Evolutionary conservation across 2,329 filamentous ascomycete genomes (phyloP), one percentile per base, ranked within the genome.

Genomic region (Talaromyces sp.): DNA sequence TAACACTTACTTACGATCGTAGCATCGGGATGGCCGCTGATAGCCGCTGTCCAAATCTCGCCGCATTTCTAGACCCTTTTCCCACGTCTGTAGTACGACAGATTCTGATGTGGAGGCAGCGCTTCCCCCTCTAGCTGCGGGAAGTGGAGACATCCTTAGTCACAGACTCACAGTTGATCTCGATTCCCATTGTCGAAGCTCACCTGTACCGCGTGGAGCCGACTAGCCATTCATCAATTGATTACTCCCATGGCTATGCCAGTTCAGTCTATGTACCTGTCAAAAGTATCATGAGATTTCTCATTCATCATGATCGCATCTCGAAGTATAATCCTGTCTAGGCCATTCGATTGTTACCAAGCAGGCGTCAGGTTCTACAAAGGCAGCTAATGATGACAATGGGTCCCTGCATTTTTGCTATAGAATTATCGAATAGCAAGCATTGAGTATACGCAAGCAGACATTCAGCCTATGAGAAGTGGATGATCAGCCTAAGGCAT

Each of bases 101-200:
- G n/a, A n/a, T n/a, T n/a, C n/a, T n/a, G 32, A 13, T 16, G 4
- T 19, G 24, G 36, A 17, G 22, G 22, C 11, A 19, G 24, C 39
- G 13, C 5, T 30, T 30, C 16, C 19, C 13, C 14, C 40, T 20
- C 14, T 19, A 47, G 17, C 32, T 17, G 22, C 45, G 45, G 45
- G 36, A 49, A 49, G 46, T 49, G 46, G 46, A 42, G 46, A 22
- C 46, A 19, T 17, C 20, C 16, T 16, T n/a, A 39, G 24, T 27
- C 24, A n/a, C 32, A 22, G n/a, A n/a, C n/a, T n/a, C n/a, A n/a
- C n/a, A n/a, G n/a, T 42, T n/a, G 40, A 42, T 42, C 37, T 41
- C 19, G n/a, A 46, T 46, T 19, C 24, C 30, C 46, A 41, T 11
- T 40, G 20, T 48, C 46, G 24, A 11, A 30, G 20, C n/a, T 29